A percentile compares a stretch with the other conserved stretches of the same genome.
These are phyloP conservation scores for Claviceps paspali DNA, from an alignment of 2,329 filamentous ascomycete genomes.

Conservation along the genomic window DNA sequence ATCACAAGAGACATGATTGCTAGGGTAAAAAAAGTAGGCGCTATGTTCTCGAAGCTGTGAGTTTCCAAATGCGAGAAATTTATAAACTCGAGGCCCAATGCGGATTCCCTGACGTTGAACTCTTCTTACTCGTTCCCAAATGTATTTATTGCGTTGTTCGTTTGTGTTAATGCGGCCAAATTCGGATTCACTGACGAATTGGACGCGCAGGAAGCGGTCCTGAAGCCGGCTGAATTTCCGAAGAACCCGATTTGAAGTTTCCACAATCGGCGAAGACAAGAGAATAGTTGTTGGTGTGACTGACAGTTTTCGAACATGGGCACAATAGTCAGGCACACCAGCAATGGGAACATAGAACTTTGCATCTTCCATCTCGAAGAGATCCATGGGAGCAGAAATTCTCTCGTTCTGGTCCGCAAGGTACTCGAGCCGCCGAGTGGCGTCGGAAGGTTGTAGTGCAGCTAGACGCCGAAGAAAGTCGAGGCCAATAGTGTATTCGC, in stretches of 20 bases:
- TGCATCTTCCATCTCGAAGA: constrained; percentile 46
- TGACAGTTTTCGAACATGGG: constrained; percentile 57
- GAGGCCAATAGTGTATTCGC: constrained; percentile 55
- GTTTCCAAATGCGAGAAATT: constrained; percentile 89
- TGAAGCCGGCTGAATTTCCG: constrained; percentile 51
- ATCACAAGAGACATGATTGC: constrained; percentile 49
- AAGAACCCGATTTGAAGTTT: constrained; percentile 77
- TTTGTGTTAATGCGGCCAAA: constrained; percentile 40
- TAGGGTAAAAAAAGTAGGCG: constrained; percentile 80
- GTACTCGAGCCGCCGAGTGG: constrained; percentile 57
- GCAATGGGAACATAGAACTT: constrained; percentile 29
- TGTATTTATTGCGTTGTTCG: constrained; percentile 44
- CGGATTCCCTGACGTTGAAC: constrained; percentile 63
- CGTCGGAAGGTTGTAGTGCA: constrained; percentile 27
- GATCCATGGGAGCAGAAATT: constrained; percentile 53
- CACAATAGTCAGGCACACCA: constrained; percentile 56
- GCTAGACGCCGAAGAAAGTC: constrained; percentile 53
- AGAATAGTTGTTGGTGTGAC: constrained; percentile 77
- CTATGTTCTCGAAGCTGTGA: constrained; percentile 88
- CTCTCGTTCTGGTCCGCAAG: constrained; percentile 47
- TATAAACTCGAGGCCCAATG: constrained; percentile 67
- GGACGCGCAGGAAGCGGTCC: constrained; percentile 76
- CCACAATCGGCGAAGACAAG: constrained; percentile 61
- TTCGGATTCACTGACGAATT: constrained; percentile 69
- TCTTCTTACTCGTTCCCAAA: constrained; percentile 60